Evolutionary conservation across 2,329 filamentous ascomycete genomes (phyloP).

Genomic region (Helotiales sp.): DNA sequence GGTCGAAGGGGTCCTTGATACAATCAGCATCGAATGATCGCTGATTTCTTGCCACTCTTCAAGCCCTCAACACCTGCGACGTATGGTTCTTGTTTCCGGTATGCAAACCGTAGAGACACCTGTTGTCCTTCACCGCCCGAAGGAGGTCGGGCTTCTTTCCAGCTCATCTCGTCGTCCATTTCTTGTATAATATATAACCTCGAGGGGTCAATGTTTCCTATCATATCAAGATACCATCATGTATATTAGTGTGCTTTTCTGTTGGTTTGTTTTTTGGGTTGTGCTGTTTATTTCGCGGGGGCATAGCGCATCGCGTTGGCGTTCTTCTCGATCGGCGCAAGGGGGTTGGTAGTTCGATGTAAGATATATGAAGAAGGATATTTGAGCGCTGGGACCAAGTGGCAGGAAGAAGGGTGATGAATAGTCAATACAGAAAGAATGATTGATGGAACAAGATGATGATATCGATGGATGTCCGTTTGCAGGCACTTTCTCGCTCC

Average conservation of each 20-base stretch:
- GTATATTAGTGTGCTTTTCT: conserved; percentile 31
- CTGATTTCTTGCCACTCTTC: background rate
- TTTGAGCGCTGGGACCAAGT: background rate
- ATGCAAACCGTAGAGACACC: background rate
- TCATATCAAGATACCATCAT: conserved; percentile 37
- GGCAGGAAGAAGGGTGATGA: background rate
- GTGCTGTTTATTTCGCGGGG: conserved; percentile 17
- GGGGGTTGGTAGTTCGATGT: conserved; percentile 21
- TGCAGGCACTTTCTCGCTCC: background rate
- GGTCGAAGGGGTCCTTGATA: conserved; percentile 35
- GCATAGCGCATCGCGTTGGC: conserved; percentile 23
- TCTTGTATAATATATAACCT: conserved; percentile 34
- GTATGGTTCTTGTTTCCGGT: background rate
- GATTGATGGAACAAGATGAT: background rate
- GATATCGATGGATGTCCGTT: background rate
- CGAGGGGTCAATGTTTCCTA: conserved; percentile 23
- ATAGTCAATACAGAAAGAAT: conserved; percentile 8
- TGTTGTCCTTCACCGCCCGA: background rate
- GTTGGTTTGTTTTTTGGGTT: background rate
- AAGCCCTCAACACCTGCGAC: background rate
- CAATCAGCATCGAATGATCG: background rate
- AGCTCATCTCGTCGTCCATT: conserved; percentile 19
- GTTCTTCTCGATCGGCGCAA: conserved; percentile 20
- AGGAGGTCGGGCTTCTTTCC: background rate
- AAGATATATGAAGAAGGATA: conserved; percentile 3